Evolutionary conservation across 176 grass and related monocot species (phyloP).

Genomic region (Triticum monococcum): DNA sequence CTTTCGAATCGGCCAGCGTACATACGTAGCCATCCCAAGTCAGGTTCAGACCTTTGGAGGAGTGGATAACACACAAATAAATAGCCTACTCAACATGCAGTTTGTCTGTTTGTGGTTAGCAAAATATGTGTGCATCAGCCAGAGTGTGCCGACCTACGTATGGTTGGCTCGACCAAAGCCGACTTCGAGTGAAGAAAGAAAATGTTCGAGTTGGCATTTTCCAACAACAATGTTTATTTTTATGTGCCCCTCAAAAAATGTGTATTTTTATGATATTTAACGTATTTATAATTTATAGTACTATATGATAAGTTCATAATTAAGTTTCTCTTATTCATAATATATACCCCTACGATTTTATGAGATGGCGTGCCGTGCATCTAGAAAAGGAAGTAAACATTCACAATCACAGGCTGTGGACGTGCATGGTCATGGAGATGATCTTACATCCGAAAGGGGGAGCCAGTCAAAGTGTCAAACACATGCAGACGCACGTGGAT

Average conservation of each 20-base stretch:
- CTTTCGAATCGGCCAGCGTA: too few relatives aligned
- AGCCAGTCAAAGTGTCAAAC: conserved; percentile 41
- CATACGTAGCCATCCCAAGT: too few relatives aligned
- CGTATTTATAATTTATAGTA: too few relatives aligned
- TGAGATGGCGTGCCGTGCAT: background rate
- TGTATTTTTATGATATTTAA: background rate
- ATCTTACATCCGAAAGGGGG: background rate
- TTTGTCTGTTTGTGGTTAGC: background rate
- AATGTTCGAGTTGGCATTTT: too few relatives aligned
- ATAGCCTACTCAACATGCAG: background rate
- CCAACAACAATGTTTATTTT: background rate
- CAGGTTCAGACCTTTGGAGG: too few relatives aligned
- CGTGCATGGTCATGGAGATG: background rate
- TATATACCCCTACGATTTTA: background rate
- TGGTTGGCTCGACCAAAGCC: too few relatives aligned
- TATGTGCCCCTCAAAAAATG: too few relatives aligned
- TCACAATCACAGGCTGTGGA: background rate
- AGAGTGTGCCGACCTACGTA: too few relatives aligned
- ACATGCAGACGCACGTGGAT: conserved; percentile 20
- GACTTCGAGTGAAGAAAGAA: too few relatives aligned
- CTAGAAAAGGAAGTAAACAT: background rate
- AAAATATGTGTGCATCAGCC: background rate
- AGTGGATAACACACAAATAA: background rate
- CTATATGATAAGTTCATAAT: too few relatives aligned
- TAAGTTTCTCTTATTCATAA: background rate